Base-by-base conservation (phyloP, 352 stramenopile species). In the Pythium biforme region DNA sequence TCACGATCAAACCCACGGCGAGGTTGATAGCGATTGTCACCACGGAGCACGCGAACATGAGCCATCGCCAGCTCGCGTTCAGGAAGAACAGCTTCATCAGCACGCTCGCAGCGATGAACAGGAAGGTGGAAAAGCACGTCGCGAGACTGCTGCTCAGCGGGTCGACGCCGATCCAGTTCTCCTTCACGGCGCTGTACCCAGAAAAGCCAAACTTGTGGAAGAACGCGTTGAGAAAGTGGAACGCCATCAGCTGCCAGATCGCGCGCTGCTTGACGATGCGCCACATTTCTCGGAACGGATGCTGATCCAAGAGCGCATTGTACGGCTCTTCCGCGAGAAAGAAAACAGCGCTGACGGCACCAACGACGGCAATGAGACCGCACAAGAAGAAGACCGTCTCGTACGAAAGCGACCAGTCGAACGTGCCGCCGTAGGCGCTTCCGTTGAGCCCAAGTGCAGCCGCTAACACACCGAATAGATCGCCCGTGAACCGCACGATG, bases 171-270 rank as follows among this genome's bases (percentile, higher is more conserved):
- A 79, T 70, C 77, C 77, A 90, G 60, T 82, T 81, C 55, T 86
- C 73, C 49, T 88, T 72, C 25, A 87, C 73, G 3, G 77, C 76
- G 51, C 72, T 73, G 50, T 81, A 75, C 19, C 70, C 76, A 1
- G 78, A 80, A 50, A 88, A 82, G 40, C 72, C 72, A 49, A 88
- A 73, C 50, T 66, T 77, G 59, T 66, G 77, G 43, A 90, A 77
- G 67, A 92, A 81, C 43, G 75, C 77, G 39, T 88, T 83, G 60
- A 86, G 73, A 39, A 88, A 86, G 53, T 85, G 74, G 67, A 86
- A 90, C 15, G 75, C 70, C 58, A 88, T 79, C 26, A 89, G 60
- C 62, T 89, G 76, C 76, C 77, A 90, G 59, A 92, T 83, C 10
- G 79, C 82, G 52, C 81, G 77, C 41, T 86, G 74, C 69, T 92